Evolutionary conservation across 495 filamentous ascomycete species (phyloP), one percentile per base, ranked within the genome.

Genomic region (Penicillium crystallinum): DNA sequence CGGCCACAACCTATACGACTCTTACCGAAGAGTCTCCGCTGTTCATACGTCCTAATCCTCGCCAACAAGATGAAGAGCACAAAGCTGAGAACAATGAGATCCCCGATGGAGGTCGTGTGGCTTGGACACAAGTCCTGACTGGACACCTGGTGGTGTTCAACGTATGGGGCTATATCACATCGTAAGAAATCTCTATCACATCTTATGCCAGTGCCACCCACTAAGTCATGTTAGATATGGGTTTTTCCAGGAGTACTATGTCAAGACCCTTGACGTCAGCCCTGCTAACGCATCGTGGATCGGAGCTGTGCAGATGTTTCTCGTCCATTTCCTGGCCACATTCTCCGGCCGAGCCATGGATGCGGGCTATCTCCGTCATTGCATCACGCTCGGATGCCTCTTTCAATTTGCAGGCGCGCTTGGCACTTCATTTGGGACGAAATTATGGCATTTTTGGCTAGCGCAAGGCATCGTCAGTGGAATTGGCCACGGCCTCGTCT

Each of bases 241-340:
- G 15, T 69, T 87, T 3, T 90, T 89, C 64, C 88, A 90, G 54
- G 63, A 79, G 0, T 83, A 88, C 68, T 91, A 90, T 60, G 71
- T 73, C 15, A 51, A 67, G 0, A 58, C 57, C 3, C 58, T 77
- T 2, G 15, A 51, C 7, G 66, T 70, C 11, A 49, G 80, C 0
- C 75, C 81, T 0, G 82, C 82, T 0, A 70, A 77, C 27, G 79
- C 89, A 38, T 82, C 82, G 2, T 89, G 85, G 73, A 76, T 79
- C 29, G 74, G 75, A 7, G 64, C 67, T n/a, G 33, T 73, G 2
- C 64, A 73, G 44, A 50, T 68, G 37, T 72, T 66, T 29, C 46
- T 67, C 14, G 55, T 72, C 3, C 63, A 69, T 25, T 62, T 61
- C 31, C 38, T 66, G 18, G 57, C 59, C 8, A 53, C 57, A 8